Conservation (phyloP, 768 basidiomycete species). For the Fibroporia radiculosa region DNA sequence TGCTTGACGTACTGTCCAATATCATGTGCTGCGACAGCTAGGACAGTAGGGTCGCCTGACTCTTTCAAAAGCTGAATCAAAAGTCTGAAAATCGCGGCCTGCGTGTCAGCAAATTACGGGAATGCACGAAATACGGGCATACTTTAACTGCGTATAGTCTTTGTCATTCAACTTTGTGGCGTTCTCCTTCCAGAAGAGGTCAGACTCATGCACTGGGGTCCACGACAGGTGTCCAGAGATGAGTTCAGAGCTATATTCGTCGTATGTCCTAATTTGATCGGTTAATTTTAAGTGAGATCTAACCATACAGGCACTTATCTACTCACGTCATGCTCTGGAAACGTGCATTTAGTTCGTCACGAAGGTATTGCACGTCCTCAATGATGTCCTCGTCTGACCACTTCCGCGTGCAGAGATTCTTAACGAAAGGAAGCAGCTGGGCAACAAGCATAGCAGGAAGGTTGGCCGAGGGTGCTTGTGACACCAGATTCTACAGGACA, state of each 20-base stretch:
- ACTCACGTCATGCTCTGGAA: constrained; percentile 88
- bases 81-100: constrained; percentile 40
- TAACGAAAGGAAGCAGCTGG: constrained; percentile 78
- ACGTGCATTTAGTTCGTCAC: constrained; percentile 75
- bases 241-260: constrained; percentile 91
- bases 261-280: constrained; percentile 64
- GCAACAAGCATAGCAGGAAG: constrained; percentile 89
- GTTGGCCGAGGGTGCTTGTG: constrained; percentile 81
- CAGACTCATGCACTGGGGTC: constrained; percentile 94
- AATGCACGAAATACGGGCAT: constrained; percentile 7
- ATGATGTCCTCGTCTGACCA: constrained; percentile 94
- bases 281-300: background rate
- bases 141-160: constrained; percentile 83
- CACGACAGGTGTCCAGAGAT: constrained; percentile 87
- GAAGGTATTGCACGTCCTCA: constrained; percentile 85
- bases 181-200: constrained; percentile 98
- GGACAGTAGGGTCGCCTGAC: constrained; percentile 65
- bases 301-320: no score
- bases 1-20: constrained; percentile 91
- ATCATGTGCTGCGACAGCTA: constrained; percentile 91
- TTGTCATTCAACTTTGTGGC: constrained; percentile 79
- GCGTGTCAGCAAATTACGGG: background rate
- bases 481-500: constrained; percentile 69
- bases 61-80: constrained; percentile 66
- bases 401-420: constrained; percentile 77